phyloP scores from a whole-genome alignment of 2,329 filamentous ascomycete genomes.

The Ophiocordyceps camponoti-floridani region DNA sequence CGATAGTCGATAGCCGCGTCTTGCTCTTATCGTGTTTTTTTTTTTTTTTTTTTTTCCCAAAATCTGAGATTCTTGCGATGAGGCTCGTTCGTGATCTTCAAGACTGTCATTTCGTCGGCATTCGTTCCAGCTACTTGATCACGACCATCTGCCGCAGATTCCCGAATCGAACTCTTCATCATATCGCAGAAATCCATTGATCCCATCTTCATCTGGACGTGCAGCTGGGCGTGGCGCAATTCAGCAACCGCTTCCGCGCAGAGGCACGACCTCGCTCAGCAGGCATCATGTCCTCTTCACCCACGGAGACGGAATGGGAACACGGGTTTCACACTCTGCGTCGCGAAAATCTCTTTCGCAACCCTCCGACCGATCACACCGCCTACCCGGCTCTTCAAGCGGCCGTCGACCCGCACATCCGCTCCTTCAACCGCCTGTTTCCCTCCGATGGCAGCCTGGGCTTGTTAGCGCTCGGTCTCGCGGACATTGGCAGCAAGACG shows the following conservation, averaged over 20 bases:
- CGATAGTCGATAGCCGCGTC: too few species aligned
- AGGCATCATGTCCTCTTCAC: slow-evolving; percentile 12
- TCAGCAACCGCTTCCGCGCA: background rate
- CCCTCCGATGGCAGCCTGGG: slow-evolving; percentile 41
- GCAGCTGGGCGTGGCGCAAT: background rate
- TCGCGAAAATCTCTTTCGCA: slow-evolving; percentile 73
- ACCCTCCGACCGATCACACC: slow-evolving; percentile 72
- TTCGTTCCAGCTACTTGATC: too few species aligned
- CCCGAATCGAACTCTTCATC: too few species aligned
- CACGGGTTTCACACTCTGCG: slow-evolving; percentile 72
- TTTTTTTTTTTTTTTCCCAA: too few species aligned
- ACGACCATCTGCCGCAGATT: too few species aligned
- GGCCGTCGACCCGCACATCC: slow-evolving; percentile 81
- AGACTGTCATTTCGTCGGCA: too few species aligned
- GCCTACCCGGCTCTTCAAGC: slow-evolving; percentile 75
- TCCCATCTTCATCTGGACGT: background rate
- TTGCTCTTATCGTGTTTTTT: too few species aligned
- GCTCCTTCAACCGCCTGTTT: slow-evolving; percentile 90
- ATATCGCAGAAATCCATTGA: background rate
- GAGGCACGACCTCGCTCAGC: background rate
- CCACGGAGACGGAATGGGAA: slow-evolving; percentile 59
- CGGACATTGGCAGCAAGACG: slow-evolving; percentile 77
- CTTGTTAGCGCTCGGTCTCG: slow-evolving; percentile 53
- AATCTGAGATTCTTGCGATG: too few species aligned
- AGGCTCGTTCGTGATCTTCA: too few species aligned